phyloP scores from a whole-genome alignment of 192 early-diverging fungal genomes.

The Kickxella alabastrina region DNA sequence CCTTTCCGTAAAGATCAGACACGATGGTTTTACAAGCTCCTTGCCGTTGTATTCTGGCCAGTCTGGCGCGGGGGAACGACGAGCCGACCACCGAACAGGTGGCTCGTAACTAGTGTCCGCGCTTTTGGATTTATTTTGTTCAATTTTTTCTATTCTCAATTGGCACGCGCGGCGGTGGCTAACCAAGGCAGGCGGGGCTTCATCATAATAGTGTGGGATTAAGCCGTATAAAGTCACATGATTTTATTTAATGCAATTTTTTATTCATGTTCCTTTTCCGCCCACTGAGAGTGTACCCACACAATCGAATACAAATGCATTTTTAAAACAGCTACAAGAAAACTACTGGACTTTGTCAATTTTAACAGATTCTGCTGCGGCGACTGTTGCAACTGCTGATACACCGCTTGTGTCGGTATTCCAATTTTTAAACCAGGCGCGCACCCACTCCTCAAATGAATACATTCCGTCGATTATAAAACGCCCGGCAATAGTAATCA shows the following conservation, averaged over 20 bases:
- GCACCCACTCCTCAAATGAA: slow-evolving; percentile 14
- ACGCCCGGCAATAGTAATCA: slow-evolving; percentile 30
- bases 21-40: slow-evolving; percentile 51
- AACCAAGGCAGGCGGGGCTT: neutral
- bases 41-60: slow-evolving; percentile 35
- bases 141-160: slow-evolving; percentile 6
- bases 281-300: too few relatives aligned
- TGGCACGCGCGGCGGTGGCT: neutral
- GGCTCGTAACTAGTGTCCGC: slow-evolving; percentile 35
- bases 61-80: slow-evolving; percentile 52
- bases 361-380: too few relatives aligned
- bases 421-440: neutral
- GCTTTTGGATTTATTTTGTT: slow-evolving; percentile 50
- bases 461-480: slow-evolving; percentile 46
- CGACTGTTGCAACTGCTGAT: too few relatives aligned
- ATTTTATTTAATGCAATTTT: too few relatives aligned
- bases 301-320: too few relatives aligned
- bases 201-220: neutral
- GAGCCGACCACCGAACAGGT: slow-evolving; percentile 28
- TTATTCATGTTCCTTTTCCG: too few relatives aligned
- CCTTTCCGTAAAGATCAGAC: slow-evolving; percentile 39
- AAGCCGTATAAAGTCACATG: too few relatives aligned
- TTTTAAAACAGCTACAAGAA: too few relatives aligned
- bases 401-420: neutral
- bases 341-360: too few relatives aligned